Evolutionary conservation across 1,284 basidiomycete species (phyloP), one percentile per base, ranked within the genome.

Genomic region (Heterobasidion irregulare): DNA sequence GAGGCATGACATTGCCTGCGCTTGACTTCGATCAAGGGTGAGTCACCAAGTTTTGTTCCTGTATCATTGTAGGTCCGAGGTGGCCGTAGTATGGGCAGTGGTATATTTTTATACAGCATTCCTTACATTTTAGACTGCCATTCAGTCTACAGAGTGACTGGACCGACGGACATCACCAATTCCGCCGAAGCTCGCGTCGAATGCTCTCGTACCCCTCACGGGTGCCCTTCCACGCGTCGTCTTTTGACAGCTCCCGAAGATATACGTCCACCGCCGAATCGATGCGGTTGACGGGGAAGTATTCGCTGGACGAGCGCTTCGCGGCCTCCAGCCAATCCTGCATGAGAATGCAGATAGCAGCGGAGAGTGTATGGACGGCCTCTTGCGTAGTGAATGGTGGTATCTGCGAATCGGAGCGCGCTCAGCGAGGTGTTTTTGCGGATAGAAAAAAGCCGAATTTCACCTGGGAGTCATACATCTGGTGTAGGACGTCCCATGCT

Each of bases 391-490:
- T 89, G 74, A 91, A 93, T 10, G 90, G 90, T 16, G 90, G 89
- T 19, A 92, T 77, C 89, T 93, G 53, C 16, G 19, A 9, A 13
- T 15, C 16, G 12, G 8, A 38, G 48, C 10, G 52, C 48, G 18
- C 32, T 38, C 32, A 50, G 19, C 53, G 32, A 56, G 49, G 51
- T 53, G 8, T 32, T 13, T 33, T 36, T 16, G 50, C 32, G 19
- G 43, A 50, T 10, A 47, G 13, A 7, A 8, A n/a, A 13, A 46
- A 35, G n/a, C 15, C 12, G 52, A 50, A 78, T 59, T 66, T 12
- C 8, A 91, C 91, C 73, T 92, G 89, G 41, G 89, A 89, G 63
- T 92, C 87, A 59, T 94, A 91, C 77, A 95, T 88, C 65, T 87
- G 86, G 63, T 93, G 86, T 59, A 94, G 77, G 32, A 89, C 82